phyloP scores from a whole-genome alignment of 768 basidiomycete genomes.

The Lactarius tabidus region DNA sequence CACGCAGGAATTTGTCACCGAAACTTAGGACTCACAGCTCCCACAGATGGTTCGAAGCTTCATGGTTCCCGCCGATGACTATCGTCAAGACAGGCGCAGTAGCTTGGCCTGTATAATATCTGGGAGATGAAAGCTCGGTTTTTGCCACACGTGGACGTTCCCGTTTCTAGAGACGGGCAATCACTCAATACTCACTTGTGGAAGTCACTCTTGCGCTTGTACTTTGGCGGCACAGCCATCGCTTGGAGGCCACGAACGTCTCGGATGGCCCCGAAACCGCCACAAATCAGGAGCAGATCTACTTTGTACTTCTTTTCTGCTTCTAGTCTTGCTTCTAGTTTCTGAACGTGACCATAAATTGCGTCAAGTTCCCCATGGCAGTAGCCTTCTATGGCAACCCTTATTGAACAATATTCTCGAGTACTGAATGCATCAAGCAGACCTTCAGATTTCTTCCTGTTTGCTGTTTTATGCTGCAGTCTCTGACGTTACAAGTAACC shows the following conservation, averaged over 20 bases:
- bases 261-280: conserved; percentile 66
- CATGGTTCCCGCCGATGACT: conserved; percentile 97
- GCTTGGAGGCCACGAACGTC: conserved; percentile 80
- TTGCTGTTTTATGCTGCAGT: too few species aligned
- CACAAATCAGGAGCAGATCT: conserved; percentile 87
- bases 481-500: not conserved
- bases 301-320: conserved; percentile 62
- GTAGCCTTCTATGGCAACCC: conserved; percentile 90
- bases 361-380: conserved; percentile 91
- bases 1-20: not conserved
- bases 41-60: conserved; percentile 95
- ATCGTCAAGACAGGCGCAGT: conserved; percentile 85
- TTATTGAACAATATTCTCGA: not conserved
- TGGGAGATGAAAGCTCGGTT: conserved; percentile 30
- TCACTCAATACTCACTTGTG: conserved; percentile 50
- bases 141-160: not conserved
- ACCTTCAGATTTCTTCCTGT: conserved; percentile 8
- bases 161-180: not conserved
- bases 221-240: conserved; percentile 93
- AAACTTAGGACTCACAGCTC: conserved; percentile 71
- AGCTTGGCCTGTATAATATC: conserved; percentile 84
- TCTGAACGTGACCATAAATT: conserved; percentile 69
- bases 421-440: not conserved
- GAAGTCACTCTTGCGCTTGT: conserved; percentile 79
- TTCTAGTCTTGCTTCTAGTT: conserved; percentile 61